Evolutionary conservation across 352 stramenopile species (phyloP).

Genomic region (Aphanomyces astaci): DNA sequence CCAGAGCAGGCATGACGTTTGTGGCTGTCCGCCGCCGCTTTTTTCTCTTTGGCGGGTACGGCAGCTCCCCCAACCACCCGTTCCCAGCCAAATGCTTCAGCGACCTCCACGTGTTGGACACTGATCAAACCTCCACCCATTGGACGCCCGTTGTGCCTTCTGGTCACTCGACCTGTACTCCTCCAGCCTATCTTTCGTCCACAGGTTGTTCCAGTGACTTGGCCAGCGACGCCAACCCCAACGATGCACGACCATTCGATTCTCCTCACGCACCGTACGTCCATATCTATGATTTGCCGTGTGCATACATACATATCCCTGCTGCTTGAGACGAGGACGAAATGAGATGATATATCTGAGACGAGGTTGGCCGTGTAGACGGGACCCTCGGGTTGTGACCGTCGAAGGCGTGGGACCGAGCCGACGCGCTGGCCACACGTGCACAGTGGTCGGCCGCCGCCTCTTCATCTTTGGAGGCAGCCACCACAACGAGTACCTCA

Average conservation of each 20-base stretch:
- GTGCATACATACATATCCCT: no score
- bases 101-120: slow-evolving; percentile 92
- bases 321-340: no score
- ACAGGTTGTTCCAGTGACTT: no score
- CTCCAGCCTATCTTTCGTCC: no score
- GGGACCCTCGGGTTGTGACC: slow-evolving; percentile 34
- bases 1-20: slow-evolving; percentile 93
- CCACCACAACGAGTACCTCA: slow-evolving; percentile 88
- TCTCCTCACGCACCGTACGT: neutral
- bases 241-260: slow-evolving; percentile 51
- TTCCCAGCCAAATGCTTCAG: slow-evolving; percentile 89
- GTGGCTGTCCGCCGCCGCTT: slow-evolving; percentile 84
- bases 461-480: slow-evolving; percentile 93
- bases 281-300: slow-evolving; percentile 37
- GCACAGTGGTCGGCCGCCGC: slow-evolving; percentile 87
- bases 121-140: slow-evolving; percentile 1
- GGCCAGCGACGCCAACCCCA: slow-evolving; percentile 43
- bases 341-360: slow-evolving; percentile 59
- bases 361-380: neutral
- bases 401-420: slow-evolving; percentile 82
- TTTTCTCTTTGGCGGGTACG: slow-evolving; percentile 93
- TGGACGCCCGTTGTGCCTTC: neutral
- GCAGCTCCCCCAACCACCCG: slow-evolving; percentile 43
- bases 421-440: slow-evolving; percentile 89
- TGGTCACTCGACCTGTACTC: neutral